Evolutionary conservation across 2,329 filamentous ascomycete species (phyloP).

Genomic region (Aureobasidium sp.): DNA sequence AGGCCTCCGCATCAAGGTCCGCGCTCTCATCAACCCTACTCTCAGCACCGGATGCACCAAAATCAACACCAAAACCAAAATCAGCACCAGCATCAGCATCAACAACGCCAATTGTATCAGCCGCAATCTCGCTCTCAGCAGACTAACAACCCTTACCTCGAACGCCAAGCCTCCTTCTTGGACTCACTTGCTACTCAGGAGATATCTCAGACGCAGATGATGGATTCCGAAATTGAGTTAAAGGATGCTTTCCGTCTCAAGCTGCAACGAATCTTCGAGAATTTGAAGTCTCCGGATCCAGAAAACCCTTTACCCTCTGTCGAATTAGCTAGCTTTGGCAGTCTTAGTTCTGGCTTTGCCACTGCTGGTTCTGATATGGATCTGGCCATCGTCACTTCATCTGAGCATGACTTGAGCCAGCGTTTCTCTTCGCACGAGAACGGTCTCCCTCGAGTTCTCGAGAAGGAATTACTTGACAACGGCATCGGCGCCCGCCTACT

Average conservation of each 20-base stretch:
- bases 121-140: slow-evolving; percentile 14
- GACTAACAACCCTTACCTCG: slow-evolving; percentile 18
- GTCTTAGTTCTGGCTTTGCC: slow-evolving; percentile 76
- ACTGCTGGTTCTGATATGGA: slow-evolving; percentile 89
- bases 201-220: slow-evolving; percentile 56
- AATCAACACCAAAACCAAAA: not conserved
- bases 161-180: slow-evolving; percentile 36
- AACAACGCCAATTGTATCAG: slow-evolving; percentile 6
- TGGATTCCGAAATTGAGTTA: slow-evolving; percentile 53
- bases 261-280: slow-evolving; percentile 58
- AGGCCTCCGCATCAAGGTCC: slow-evolving; percentile 15
- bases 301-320: slow-evolving; percentile 45
- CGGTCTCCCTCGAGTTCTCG: slow-evolving; percentile 63
- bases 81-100: not conserved
- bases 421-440: slow-evolving; percentile 40
- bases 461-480: slow-evolving; percentile 63
- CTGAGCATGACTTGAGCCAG: slow-evolving; percentile 19
- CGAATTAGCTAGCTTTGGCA: slow-evolving; percentile 75
- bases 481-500: slow-evolving; percentile 72
- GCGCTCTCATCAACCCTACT: not conserved
- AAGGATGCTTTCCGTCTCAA: slow-evolving; percentile 64
- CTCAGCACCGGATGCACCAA: not conserved
- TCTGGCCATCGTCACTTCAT: slow-evolving; percentile 62
- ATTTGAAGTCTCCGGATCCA: slow-evolving; percentile 46
- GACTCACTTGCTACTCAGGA: slow-evolving; percentile 39